Evolutionary conservation across 2,329 filamentous ascomycete species (phyloP), one percentile per base, ranked within the genome.

Genomic region (Trichoderma citrinoviride): DNA sequence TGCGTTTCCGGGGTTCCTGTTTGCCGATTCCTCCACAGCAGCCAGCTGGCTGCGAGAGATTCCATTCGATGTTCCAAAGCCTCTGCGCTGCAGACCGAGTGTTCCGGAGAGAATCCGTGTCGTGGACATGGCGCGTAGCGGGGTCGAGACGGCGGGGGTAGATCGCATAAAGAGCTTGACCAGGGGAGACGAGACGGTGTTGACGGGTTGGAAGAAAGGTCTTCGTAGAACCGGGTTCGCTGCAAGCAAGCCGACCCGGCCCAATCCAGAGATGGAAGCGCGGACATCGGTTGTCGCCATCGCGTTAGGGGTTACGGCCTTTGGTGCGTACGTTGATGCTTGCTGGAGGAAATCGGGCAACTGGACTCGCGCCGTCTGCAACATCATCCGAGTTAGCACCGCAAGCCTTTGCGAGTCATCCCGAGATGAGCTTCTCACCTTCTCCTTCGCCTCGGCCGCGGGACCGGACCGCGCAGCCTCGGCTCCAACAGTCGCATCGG

Each of bases 21-120:
- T 99, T 43, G 95, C 96, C 25, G 91, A 90, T 75, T 93, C 90
- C 79, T 99, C 95, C 70, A 93, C 85, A 70, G 92, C 90, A 40
- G 93, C 92, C 40, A 99, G 85, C 64, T 94, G 81, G 68, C 83
- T 87, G 66, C 84, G 82, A 52, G 86, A 83, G 62, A 86, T 79
- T 21, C 82, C 82, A 66, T 80, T 81, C 7, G 77, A 74, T 27
- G 76, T 77, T 65, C 81, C 78, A 71, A 82, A 82, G 46, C 50
- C 67, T 73, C 72, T 73, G 49, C 37, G 62, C 10, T 65, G 62
- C 19, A 41, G 43, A 62, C 40, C 44, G 55, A 65, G 21, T 37
- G 50, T 55, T 47, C 61, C 41, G 29, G 37, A 43, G 19, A 52
- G 40, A 44, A 40, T n/a, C 49, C 60, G 47, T 57, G 58, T 41